Conservation (phyloP, 257 asterid genomes). For the Lycium barbarum region DNA sequence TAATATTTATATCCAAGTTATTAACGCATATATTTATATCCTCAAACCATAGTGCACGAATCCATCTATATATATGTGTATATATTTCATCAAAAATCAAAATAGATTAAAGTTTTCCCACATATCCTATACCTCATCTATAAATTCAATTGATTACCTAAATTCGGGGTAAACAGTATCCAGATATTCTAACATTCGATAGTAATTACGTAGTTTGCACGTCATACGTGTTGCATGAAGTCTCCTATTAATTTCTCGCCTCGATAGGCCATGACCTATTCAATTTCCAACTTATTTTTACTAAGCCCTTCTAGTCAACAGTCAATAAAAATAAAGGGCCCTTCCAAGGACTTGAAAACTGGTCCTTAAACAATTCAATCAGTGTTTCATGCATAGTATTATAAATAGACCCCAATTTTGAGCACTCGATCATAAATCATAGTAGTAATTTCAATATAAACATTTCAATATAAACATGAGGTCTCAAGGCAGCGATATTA, state of each 20-base stretch:
- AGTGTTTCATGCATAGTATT: neutral
- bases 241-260: too few species aligned
- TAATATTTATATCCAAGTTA: too few species aligned
- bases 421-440: neutral
- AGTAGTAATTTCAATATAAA: neutral
- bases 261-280: constrained; percentile 14
- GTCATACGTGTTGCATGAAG: neutral
- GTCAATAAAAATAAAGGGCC: neutral
- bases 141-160: too few species aligned
- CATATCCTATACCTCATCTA: too few species aligned
- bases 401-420: constrained; percentile 4
- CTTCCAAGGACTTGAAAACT: neutral
- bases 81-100: too few species aligned
- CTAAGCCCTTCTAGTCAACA: constrained; percentile 1
- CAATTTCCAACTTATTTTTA: neutral
- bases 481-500: neutral
- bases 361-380: neutral
- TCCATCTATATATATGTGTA: too few species aligned
- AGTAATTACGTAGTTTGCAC: neutral
- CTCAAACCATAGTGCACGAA: too few species aligned
- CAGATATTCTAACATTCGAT: neutral
- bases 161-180: too few species aligned
- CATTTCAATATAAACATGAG: constrained; percentile 17
- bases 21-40: too few species aligned
- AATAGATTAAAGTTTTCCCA: too few species aligned